Conservation (phyloP, 352 stramenopile species). For the Globisporangium middletonii region DNA sequence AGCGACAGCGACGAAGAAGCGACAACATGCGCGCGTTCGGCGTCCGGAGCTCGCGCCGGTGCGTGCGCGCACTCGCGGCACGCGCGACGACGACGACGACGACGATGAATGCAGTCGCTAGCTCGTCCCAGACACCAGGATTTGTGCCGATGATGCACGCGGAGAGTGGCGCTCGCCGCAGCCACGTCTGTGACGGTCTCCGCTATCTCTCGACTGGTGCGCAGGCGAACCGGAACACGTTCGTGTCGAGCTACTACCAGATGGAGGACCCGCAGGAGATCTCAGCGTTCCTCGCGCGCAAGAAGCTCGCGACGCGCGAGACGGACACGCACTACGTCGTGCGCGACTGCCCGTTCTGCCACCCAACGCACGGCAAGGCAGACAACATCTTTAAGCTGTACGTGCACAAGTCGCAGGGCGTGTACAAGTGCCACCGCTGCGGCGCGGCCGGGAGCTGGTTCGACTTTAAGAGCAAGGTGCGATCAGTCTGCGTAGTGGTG, state of each 20-base stretch:
- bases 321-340: constrained; percentile 78
- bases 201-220: constrained; percentile 17
- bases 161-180: background rate
- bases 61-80: constrained; percentile 6
- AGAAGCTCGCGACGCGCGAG: constrained; percentile 53
- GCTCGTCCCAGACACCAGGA: background rate
- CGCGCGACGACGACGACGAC: background rate
- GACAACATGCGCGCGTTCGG: constrained; percentile 20
- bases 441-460: constrained; percentile 83
- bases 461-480: constrained; percentile 81
- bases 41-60: constrained; percentile 12
- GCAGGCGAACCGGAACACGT: constrained; percentile 30
- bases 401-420: constrained; percentile 78
- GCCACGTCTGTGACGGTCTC: constrained; percentile 3
- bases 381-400: constrained; percentile 92
- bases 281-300: constrained; percentile 63
- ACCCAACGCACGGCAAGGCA: constrained; percentile 64
- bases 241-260: constrained; percentile 81
- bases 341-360: constrained; percentile 86
- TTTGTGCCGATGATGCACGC: constrained; percentile 1
- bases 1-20: background rate
- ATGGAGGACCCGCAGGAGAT: constrained; percentile 62
- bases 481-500: background rate
- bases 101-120: background rate
- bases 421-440: constrained; percentile 90